Percentiles rank a stretch among this genome's conserved stretches.
Evolutionary conservation across 495 filamentous ascomycete genomes (phyloP).

Genomic region (Xylaria sp.): DNA sequence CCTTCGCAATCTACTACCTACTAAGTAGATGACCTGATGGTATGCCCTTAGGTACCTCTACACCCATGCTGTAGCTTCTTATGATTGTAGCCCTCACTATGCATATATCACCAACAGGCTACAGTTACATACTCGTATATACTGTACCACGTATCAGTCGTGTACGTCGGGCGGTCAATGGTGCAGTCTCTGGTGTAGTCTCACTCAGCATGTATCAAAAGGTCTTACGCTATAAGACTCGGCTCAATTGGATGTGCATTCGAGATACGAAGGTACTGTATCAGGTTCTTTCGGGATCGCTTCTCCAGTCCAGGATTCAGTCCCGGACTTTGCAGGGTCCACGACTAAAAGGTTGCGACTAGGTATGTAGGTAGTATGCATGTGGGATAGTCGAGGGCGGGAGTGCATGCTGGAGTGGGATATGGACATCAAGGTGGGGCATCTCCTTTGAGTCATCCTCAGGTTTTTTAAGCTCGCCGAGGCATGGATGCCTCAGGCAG

Average conservation of each 20-base stretch:
- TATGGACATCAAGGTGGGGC: slow-evolving; percentile 13
- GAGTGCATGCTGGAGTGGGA: not conserved
- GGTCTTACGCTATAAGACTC: not conserved
- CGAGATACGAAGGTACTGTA: not conserved
- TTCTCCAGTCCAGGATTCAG: not conserved
- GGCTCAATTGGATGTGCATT: not conserved
- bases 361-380: too few relatives aligned
- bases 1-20: too few relatives aligned
- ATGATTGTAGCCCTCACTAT: not conserved
- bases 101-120: not conserved
- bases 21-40: too few relatives aligned
- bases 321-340: not conserved
- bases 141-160: not conserved
- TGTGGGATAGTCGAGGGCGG: not conserved
- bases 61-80: not conserved
- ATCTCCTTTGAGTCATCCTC: slow-evolving; percentile 21
- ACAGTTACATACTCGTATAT: not conserved
- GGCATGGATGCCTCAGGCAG: slow-evolving; percentile 29
- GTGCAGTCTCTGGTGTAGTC: not conserved
- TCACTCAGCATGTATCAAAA: not conserved
- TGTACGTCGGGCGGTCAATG: not conserved
- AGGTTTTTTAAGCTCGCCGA: slow-evolving; percentile 28
- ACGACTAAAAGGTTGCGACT: not conserved
- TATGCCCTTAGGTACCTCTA: not conserved
- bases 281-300: not conserved